These are phyloP conservation scores for Astrothelium macrocarpum DNA, from an alignment of 495 filamentous ascomycete species.

Conservation along the genomic window DNA sequence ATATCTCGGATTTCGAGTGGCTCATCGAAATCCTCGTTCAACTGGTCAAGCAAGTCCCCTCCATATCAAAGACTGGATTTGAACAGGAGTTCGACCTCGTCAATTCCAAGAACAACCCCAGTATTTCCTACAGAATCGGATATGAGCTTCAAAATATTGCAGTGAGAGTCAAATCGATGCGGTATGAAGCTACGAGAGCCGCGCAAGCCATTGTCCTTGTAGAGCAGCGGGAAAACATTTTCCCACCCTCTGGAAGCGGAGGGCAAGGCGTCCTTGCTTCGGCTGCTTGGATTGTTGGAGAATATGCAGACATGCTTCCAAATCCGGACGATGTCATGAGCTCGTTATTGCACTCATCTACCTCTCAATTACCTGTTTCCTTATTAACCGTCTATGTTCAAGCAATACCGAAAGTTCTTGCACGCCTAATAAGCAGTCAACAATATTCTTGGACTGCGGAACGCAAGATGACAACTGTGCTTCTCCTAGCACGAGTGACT, in stretches of 20 bases:
- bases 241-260: slow-evolving; percentile 37
- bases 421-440: slow-evolving; percentile 50
- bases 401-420: slow-evolving; percentile 73
- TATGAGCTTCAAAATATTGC: slow-evolving; percentile 78
- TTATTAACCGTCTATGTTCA: slow-evolving; percentile 73
- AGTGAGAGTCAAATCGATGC: slow-evolving; percentile 78
- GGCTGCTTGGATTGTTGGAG: slow-evolving; percentile 75
- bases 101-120: slow-evolving; percentile 22
- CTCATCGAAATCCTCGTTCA: slow-evolving; percentile 80
- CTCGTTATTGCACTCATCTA: slow-evolving; percentile 58
- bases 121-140: slow-evolving; percentile 65
- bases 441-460: slow-evolving; percentile 48
- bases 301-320: slow-evolving; percentile 63
- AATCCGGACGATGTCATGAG: slow-evolving; percentile 56
- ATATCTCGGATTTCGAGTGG: slow-evolving; percentile 89
- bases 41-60: slow-evolving; percentile 59
- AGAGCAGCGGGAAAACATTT: slow-evolving; percentile 38
- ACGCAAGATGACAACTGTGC: slow-evolving; percentile 56
- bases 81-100: slow-evolving; percentile 19
- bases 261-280: slow-evolving; percentile 57
- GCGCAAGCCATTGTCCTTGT: slow-evolving; percentile 62
- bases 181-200: slow-evolving; percentile 67
- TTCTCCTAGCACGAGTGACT: slow-evolving; percentile 71
- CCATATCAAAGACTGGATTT: slow-evolving; percentile 13
- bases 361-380: slow-evolving; percentile 49